Base-by-base conservation (phyloP, 2,329 filamentous ascomycete species). In the Emydomyces testavorans region DNA sequence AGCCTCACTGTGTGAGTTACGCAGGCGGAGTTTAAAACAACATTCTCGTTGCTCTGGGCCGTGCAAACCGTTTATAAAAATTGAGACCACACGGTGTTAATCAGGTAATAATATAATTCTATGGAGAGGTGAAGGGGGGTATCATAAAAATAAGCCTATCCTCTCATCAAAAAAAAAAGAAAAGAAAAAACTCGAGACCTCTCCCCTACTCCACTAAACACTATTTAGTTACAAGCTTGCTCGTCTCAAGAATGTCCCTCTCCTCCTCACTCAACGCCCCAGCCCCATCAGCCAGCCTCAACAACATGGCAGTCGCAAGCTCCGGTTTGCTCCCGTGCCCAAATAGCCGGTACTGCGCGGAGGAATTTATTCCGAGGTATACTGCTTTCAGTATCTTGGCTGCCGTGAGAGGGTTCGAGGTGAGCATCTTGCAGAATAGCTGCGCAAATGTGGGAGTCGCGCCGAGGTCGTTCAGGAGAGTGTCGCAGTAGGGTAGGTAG, bases 281-380 rank as follows among this genome's bases (percentile, higher is more conserved):
- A 20, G 55, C 56, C 2, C 55, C 58, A 0, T 34, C 50, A 0
- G 57, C 57, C 18, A 62, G 56, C 28, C 63, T 55, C 32, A 65
- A 46, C 24, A 67, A 43, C 20, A 62, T 66, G 47, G 58, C 64
- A 24, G 49, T 47, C 0, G 63, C 65, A 42, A 66, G 52, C 28
- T 57, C 55, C 11, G 56, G 44, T 34, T 57, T 61, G 0, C 52
- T 54, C 5, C 62, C 62, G 6, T 63, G 44, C 2, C 65, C 65
- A 42, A 59, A 60, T 8, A 67, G 48, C 28, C 65, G 54, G 57
- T 63, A 68, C 52, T 65, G 61, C 16, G 64, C 64, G 6, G 57
- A 59, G 13, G 57, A 60, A n/a, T 59, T 59, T 2, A 66, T 54
- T 24, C 63, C 61, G 44, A 66, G 65, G 53, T 65, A 66, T 26